phyloP scores from a whole-genome alignment of 2,329 filamentous ascomycete species.

The Amylocarpus encephaloides region DNA sequence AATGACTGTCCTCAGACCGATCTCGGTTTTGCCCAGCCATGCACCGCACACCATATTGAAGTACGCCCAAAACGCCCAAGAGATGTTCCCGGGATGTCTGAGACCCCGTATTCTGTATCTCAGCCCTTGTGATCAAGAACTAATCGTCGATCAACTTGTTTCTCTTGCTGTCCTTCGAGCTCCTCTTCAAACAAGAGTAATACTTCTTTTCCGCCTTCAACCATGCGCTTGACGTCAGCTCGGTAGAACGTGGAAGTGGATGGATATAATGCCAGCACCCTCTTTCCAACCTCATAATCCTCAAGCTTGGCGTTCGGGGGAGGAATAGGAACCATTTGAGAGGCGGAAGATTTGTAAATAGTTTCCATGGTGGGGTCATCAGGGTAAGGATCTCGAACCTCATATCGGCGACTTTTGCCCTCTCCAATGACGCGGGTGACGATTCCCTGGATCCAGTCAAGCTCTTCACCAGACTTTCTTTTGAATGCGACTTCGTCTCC shows the following conservation, averaged over 20 bases:
- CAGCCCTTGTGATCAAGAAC: conserved; percentile 60
- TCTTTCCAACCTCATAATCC: conserved; percentile 57
- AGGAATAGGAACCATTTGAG: conserved; percentile 72
- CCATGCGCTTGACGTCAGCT: conserved; percentile 69
- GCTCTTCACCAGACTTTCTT: conserved; percentile 47
- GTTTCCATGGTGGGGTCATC: conserved; percentile 55
- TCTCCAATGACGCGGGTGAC: conserved; percentile 71
- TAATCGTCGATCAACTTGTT: conserved; percentile 68
- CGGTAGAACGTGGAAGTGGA: conserved; percentile 83
- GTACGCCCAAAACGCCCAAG: conserved; percentile 2
- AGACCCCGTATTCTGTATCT: neutral
- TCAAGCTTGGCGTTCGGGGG: conserved; percentile 52
- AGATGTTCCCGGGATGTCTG: neutral
- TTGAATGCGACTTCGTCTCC: conserved; percentile 63
- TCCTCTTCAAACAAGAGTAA: conserved; percentile 74
- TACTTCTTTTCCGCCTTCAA: conserved; percentile 44
- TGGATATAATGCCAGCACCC: conserved; percentile 72
- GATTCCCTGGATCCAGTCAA: conserved; percentile 69
- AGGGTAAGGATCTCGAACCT: conserved; percentile 73
- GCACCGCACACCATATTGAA: neutral
- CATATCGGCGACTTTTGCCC: conserved; percentile 70
- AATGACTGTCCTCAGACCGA: neutral
- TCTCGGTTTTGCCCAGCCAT: conserved; percentile 4
- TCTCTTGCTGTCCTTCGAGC: conserved; percentile 60
- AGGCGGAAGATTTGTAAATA: conserved; percentile 63